phyloP scores from a whole-genome alignment of 2,329 filamentous ascomycete species.

The Exophiala alcalophila region DNA sequence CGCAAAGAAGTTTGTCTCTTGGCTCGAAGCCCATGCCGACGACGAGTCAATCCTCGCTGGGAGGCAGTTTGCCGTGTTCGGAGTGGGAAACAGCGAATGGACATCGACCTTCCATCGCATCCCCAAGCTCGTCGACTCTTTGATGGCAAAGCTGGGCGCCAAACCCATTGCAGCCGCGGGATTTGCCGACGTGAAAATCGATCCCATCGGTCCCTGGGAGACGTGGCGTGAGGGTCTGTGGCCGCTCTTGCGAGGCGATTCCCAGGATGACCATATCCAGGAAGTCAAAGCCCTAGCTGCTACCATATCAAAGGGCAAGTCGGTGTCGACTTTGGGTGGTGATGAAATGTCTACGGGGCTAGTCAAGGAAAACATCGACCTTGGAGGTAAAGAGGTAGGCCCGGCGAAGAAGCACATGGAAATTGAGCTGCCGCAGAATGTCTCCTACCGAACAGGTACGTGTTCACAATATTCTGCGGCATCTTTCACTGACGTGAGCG shows the following conservation, averaged over 20 bases:
- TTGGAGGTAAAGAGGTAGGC: slow-evolving; percentile 50
- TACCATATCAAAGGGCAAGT: slow-evolving; percentile 50
- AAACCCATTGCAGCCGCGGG: slow-evolving; percentile 51
- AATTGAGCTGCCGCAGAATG: slow-evolving; percentile 60
- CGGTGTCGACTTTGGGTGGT: slow-evolving; percentile 57
- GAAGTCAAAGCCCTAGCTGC: slow-evolving; percentile 43
- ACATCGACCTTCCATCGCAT: slow-evolving; percentile 62
- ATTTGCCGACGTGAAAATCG: slow-evolving; percentile 57
- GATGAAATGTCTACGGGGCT: slow-evolving; percentile 61
- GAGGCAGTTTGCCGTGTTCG: slow-evolving; percentile 66
- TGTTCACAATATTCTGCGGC: too few species aligned
- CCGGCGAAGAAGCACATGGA: slow-evolving; percentile 62
- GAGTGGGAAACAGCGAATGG: slow-evolving; percentile 59
- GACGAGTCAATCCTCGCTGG: slow-evolving; percentile 53
- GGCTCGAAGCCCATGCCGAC: slow-evolving; percentile 56
- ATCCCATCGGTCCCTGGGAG: slow-evolving; percentile 66
- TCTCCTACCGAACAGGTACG: slow-evolving; percentile 65
- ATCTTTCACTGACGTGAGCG: too few species aligned
- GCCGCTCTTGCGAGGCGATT: slow-evolving; percentile 44
- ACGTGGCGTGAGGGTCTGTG: slow-evolving; percentile 59
- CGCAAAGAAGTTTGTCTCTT: slow-evolving; percentile 65
- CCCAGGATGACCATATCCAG: too few species aligned
- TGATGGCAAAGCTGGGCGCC: slow-evolving; percentile 51
- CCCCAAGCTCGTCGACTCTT: slow-evolving; percentile 59
- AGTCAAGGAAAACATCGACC: slow-evolving; percentile 56